Base-by-base conservation (phyloP, 1,139 yeast genomes). In the Pichia sp. region DNA sequence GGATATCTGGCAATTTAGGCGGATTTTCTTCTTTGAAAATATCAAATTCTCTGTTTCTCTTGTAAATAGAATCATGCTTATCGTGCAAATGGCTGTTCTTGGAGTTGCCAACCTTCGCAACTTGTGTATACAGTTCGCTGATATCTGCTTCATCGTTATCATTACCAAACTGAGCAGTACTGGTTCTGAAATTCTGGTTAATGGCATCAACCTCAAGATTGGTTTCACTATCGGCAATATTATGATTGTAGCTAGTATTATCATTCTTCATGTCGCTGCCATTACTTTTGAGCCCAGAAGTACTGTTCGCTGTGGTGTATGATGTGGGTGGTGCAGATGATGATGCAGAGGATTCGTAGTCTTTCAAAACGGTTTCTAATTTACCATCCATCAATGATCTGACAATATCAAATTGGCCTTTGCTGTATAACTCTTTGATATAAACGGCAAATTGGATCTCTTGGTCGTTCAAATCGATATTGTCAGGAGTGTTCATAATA, bases 1-100 rank as follows among this genome's bases (percentile, higher is more conserved):
- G 66, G 45, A 91, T 86, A 21, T 65, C 66, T 1, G 96, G 97
- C 20, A 89, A 66, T 12, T 73, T 71, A 1, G 97, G 97, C 1
- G 81, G 83, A 71, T 65, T 39, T 15, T 32, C 45, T 14, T 17
- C 39, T 11, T 30, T 54, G 32, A 47, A 18, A 3, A 50, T 17
- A 12, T 34, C 40, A 28, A 34, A 31, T 3, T 37, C 38, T 34
- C 53, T 40, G 3, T 35, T 21, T 28, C 54, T 36, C 32, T 42
- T 44, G 20, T 53, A 28, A 10, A 51, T 34, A 9, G 34, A 34
- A 19, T 40, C 44, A 22, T 9, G 14, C 3, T n/a, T 34, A 2
- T 38, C 24, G 9, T 15, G 19, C 8, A 21, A 33, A 17, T 14
- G 10, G 3, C n/a, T n/a, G n/a, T n/a, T n/a, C n/a, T n/a, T n/a